phyloP scores from a whole-genome alignment of 1,284 basidiomycete genomes.

The Termitomyces sp. region DNA sequence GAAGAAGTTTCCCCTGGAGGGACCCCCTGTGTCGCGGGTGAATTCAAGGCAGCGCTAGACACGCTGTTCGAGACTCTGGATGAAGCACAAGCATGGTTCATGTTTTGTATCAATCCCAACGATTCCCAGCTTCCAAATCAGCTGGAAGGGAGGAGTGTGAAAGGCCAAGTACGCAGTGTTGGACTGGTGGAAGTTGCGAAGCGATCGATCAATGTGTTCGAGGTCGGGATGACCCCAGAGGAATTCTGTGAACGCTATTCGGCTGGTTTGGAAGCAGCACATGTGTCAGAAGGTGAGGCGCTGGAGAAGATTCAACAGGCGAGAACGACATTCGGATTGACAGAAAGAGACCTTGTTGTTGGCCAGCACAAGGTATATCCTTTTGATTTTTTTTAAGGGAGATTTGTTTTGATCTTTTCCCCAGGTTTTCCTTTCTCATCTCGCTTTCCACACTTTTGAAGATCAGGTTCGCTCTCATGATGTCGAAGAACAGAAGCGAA shows the following conservation, averaged over 20 bases:
- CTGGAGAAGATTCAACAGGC: slow-evolving; percentile 54
- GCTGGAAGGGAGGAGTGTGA: slow-evolving; percentile 86
- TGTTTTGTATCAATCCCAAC: slow-evolving; percentile 92
- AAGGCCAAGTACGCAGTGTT: slow-evolving; percentile 84
- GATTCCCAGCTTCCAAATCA: slow-evolving; percentile 94
- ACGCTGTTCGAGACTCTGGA: slow-evolving; percentile 86
- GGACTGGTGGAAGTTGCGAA: slow-evolving; percentile 79
- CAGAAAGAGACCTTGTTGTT: slow-evolving; percentile 72
- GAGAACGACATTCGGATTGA: slow-evolving; percentile 59
- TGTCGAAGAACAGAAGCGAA: slow-evolving; percentile 78
- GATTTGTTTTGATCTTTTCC: slow-evolving; percentile 2
- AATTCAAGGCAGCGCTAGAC: slow-evolving; percentile 81
- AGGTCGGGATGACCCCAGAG: slow-evolving; percentile 81
- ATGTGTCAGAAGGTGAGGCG: slow-evolving; percentile 47
- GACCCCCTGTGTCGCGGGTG: slow-evolving; percentile 78
- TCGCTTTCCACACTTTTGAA: slow-evolving; percentile 86
- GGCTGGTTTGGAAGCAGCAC: slow-evolving; percentile 47
- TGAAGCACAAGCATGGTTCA: slow-evolving; percentile 89
- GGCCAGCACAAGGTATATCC: slow-evolving; percentile 71
- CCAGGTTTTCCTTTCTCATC: slow-evolving; percentile 88
- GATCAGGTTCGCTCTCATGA: slow-evolving; percentile 82
- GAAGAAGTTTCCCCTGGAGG: slow-evolving; percentile 29
- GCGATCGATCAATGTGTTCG: slow-evolving; percentile 63
- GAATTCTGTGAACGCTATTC: slow-evolving; percentile 87
- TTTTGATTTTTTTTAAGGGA: not conserved